Evolutionary conservation across 352 stramenopile species (phyloP), one percentile per base, ranked within the genome.

Genomic region (Phytophthora litchii): DNA sequence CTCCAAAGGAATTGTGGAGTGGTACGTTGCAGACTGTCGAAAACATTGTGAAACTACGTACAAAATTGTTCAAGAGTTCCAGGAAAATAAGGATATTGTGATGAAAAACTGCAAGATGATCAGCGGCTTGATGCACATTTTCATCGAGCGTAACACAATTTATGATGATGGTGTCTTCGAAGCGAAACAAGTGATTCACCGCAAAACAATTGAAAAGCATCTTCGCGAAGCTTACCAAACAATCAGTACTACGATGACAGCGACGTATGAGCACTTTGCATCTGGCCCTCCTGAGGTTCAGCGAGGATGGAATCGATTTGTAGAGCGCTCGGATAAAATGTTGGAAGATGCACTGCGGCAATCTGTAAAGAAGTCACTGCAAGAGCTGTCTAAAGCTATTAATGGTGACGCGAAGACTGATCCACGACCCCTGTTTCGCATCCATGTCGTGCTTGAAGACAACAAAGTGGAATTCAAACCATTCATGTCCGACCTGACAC

Each of bases 111-210:
- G 89, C 79, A 95, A 96, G 47, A 89, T 93, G 74, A 92, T 98
- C 27, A 69, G 72, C 5, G 74, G 68, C 0, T 62, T 97, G 14
- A 92, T 96, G 72, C 89, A 98, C 54, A 92, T 98, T 35, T 91
- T 87, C 54, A 96, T 98, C 54, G 92, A 98, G 64, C 91, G 95
- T 42, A 98, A 97, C 42, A 91, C 85, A 2, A 87, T 97, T 7
- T 98, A 98, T 60, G 90, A 98, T 47, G 89, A 98, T 42, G 88
- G 86, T 7, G 89, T 97, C 16, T 98, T 98, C 42, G 92, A 96
- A 54, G 79, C 77, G 10, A 96, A 96, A 53, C 94, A 98, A 49
- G 86, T 88, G 5, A 72, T 81, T n/a, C 92, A 98, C 51, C 86
- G 89, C n/a, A 80, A 91, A 34, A 74, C 76, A 3, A 89, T 93